Evolutionary conservation across 169 alveolate species (phyloP).

Genomic region (Plasmodium coatneyi): DNA sequence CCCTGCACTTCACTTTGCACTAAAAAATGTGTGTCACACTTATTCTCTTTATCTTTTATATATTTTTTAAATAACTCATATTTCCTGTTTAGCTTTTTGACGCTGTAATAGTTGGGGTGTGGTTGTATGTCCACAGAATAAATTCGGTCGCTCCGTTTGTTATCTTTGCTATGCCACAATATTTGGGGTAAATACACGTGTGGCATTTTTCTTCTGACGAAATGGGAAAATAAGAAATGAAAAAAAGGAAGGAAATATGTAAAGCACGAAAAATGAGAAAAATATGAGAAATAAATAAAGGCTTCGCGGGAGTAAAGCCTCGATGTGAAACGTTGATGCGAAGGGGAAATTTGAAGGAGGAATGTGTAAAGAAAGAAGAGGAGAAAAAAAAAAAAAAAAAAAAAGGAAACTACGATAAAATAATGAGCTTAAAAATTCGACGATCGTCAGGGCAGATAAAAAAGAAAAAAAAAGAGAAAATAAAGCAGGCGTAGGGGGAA

Average conservation of each 20-base stretch:
- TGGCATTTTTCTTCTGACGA: slow-evolving; percentile 82
- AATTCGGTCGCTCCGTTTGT: slow-evolving; percentile 91
- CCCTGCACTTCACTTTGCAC: slow-evolving; percentile 1
- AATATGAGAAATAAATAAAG: neutral
- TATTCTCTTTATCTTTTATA: slow-evolving; percentile 48
- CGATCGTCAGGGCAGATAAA: neutral
- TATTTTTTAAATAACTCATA: slow-evolving; percentile 50
- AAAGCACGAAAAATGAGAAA: neutral
- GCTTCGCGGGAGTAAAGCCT: neutral
- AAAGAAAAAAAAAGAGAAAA: neutral
- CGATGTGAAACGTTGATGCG: neutral
- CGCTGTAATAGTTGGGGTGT: slow-evolving; percentile 75
- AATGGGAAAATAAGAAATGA: neutral
- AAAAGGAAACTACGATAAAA: neutral
- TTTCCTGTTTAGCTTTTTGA: slow-evolving; percentile 37
- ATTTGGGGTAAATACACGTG: slow-evolving; percentile 90
- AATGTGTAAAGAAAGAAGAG: neutral
- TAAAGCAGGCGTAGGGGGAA: neutral
- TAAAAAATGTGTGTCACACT: neutral
- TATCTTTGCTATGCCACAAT: slow-evolving; percentile 93
- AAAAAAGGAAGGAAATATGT: neutral
- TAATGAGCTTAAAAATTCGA: neutral
- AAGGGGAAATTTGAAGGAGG: neutral
- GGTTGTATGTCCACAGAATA: slow-evolving; percentile 93
- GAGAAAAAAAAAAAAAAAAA: neutral